Conservation (phyloP, 73 alveolate species). For the Durusdinium trenchii region DNA sequence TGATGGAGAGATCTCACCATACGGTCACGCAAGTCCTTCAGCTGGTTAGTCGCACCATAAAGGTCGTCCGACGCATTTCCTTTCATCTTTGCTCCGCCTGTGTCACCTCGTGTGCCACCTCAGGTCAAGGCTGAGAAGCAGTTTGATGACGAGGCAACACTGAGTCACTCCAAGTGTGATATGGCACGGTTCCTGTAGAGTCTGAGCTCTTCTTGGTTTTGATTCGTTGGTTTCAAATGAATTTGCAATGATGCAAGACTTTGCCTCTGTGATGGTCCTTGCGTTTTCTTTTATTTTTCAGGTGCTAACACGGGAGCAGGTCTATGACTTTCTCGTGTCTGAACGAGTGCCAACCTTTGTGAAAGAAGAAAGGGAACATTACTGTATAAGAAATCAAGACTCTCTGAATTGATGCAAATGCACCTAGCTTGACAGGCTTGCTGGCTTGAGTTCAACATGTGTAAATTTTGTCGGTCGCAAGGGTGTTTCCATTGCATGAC, state of each 20-base stretch:
- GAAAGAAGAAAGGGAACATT: too few species aligned
- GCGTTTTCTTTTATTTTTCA: background rate
- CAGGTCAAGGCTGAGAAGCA: slow-evolving; percentile 45
- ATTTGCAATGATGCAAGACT: too few species aligned
- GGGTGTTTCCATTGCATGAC: too few species aligned
- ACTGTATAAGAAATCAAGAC: too few species aligned
- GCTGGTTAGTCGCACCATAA: background rate
- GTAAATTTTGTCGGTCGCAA: too few species aligned
- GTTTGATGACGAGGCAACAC: background rate
- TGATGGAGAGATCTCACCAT: background rate
- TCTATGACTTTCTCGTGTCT: slow-evolving; percentile 55
- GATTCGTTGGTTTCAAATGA: background rate
- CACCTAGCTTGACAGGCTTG: too few species aligned
- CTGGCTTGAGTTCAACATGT: too few species aligned
- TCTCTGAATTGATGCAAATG: too few species aligned
- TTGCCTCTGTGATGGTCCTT: too few species aligned
- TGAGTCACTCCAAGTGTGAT: background rate
- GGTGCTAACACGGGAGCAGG: slow-evolving; percentile 55
- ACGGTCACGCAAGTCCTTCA: background rate
- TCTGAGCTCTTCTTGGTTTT: background rate
- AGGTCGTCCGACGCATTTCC: background rate
- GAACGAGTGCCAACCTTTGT: slow-evolving; percentile 37
- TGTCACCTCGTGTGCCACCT: background rate
- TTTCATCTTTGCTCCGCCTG: too few species aligned
- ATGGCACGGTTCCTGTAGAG: background rate